Conservation (phyloP, 129 eudicot genomes). For the Escallonia herrerae region DNA sequence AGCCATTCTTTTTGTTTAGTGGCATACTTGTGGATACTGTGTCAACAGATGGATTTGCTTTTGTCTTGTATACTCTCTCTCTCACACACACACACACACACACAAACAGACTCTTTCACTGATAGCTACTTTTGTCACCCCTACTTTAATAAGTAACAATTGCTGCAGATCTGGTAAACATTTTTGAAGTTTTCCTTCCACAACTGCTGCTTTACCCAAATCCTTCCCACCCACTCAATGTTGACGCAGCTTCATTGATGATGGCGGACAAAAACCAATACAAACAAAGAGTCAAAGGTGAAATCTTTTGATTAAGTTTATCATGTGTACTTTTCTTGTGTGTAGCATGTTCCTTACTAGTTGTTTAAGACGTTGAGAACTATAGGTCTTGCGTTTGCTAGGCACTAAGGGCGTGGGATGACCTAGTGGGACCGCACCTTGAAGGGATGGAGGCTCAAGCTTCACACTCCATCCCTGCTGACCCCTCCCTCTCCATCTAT, state of each 20-base stretch:
- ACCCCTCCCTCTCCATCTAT: background rate
- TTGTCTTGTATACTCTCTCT: background rate
- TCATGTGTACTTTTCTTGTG: background rate
- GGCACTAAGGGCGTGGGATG: background rate
- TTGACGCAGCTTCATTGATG: slow-evolving; percentile 58
- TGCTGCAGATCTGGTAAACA: slow-evolving; percentile 46
- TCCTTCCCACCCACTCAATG: slow-evolving; percentile 55
- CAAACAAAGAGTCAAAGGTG: slow-evolving; percentile 55
- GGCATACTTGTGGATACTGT: background rate
- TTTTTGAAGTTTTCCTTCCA: slow-evolving; percentile 68
- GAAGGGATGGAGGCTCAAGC: background rate
- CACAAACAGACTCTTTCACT: background rate
- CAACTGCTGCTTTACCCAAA: slow-evolving; percentile 69
- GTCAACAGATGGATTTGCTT: too few species aligned
- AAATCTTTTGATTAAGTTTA: background rate
- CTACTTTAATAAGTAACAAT: background rate
- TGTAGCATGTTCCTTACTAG: background rate
- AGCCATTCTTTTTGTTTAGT: background rate
- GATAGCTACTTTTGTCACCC: background rate
- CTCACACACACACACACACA: background rate
- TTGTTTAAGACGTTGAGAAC: background rate
- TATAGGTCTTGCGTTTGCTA: background rate
- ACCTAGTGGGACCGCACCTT: background rate
- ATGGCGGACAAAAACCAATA: slow-evolving; percentile 49
- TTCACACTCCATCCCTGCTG: background rate